Evolutionary conservation across 176 grass and related monocot species (phyloP).

Genomic region (Puccinellia tenuiflora): DNA sequence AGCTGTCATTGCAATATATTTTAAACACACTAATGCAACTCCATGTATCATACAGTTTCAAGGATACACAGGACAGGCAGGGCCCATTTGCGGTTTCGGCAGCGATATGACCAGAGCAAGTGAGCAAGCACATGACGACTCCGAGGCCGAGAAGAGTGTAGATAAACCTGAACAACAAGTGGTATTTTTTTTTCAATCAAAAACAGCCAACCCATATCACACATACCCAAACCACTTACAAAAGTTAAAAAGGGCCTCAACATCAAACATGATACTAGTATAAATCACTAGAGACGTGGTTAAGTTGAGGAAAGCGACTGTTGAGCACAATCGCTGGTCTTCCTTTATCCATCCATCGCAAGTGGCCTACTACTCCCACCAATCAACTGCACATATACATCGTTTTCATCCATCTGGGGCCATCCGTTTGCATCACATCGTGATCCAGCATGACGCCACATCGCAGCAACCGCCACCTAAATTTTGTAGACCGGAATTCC

Average conservation of each 20-base stretch:
- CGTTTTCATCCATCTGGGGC: conserved; percentile 16
- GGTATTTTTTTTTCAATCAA: background rate
- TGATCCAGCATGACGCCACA: conserved; percentile 22
- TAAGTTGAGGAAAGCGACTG: conserved; percentile 31
- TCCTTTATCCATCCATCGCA: background rate
- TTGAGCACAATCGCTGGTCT: conserved; percentile 13
- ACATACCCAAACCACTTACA: background rate
- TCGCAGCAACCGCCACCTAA: conserved; percentile 38
- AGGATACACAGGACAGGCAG: conserved; percentile 98
- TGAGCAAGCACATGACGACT: conserved; percentile 69
- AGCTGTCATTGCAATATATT: no score
- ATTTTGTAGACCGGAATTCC: conserved; percentile 11
- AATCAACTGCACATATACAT: conserved; percentile 17
- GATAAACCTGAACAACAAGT: conserved; percentile 68
- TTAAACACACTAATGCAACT: background rate
- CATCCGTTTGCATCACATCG: conserved; percentile 14
- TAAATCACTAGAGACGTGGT: background rate
- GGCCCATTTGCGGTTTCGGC: conserved; percentile 70
- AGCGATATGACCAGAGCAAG: conserved; percentile 83
- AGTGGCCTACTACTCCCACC: background rate
- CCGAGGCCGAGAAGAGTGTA: conserved; percentile 76
- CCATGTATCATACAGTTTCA: background rate
- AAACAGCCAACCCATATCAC: background rate
- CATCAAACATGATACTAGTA: background rate
- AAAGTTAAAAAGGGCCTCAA: background rate